Base-by-base conservation (phyloP, 2,329 filamentous ascomycete species). In the Conoideocrella luteorostrata region DNA sequence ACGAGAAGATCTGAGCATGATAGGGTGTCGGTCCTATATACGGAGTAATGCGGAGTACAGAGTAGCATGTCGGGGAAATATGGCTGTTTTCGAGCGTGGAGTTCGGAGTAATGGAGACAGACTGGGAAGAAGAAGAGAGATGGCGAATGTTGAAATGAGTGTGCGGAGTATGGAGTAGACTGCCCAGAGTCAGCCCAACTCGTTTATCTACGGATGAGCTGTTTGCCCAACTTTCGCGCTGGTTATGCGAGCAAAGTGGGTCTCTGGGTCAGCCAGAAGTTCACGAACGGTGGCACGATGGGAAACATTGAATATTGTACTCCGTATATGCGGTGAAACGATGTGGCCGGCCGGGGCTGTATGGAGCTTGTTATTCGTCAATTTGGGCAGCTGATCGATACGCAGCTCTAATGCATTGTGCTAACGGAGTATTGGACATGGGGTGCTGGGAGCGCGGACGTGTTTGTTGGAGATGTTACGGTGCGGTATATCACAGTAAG, bases 1-100 rank as follows among this genome's bases (percentile, higher is more conserved):
- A 84, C 50, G 74, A 78, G 77, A 80, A 41, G 40, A 36, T 36
- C 6, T 28, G 26, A 10, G 22, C 4, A n/a, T n/a, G n/a, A n/a
- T n/a, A n/a, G n/a, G n/a, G n/a, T n/a, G n/a, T n/a, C n/a, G n/a
- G n/a, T n/a, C n/a, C n/a, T n/a, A n/a, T n/a, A n/a, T n/a, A n/a
- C n/a, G n/a, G n/a, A n/a, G n/a, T n/a, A n/a, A n/a, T n/a, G n/a
- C n/a, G n/a, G n/a, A n/a, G n/a, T n/a, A n/a, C 18, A 30, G 32
- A 18, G 13, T 15, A 18, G 4, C 10, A 12, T 13, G 15, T 12
- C 5, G 34, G 75, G 43, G 26, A 23, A 32, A 30, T 29, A 21
- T n/a, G 15, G 23, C 37, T 13, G 23, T 15, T 28, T 18, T 30
- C n/a, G 28, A 39, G 24, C 5, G 6, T 11, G 37, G 23, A 12